Evolutionary conservation across 345 rosid genomes (phyloP).

Genomic region (Linum trigynum): DNA sequence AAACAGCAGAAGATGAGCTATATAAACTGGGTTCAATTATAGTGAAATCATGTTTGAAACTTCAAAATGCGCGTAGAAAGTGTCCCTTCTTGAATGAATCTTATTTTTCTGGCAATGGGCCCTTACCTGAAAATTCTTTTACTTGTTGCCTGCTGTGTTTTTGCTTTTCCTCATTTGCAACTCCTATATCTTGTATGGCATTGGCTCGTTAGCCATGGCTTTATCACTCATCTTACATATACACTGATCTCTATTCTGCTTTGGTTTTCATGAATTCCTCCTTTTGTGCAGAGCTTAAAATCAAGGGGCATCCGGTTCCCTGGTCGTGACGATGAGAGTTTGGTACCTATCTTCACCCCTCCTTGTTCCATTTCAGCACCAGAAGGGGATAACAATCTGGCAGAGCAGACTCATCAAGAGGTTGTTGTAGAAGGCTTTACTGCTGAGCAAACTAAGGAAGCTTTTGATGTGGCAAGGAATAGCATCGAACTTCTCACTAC

Average conservation of each 20-base stretch:
- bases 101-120: not conserved
- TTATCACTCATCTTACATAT: no score
- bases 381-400: slow-evolving; percentile 41
- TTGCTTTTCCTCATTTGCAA: no score
- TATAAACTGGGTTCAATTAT: no score
- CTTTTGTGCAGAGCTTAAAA: slow-evolving; percentile 52
- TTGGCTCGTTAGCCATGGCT: no score
- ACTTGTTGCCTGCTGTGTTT: not conserved
- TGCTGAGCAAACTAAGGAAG: slow-evolving; percentile 78
- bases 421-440: slow-evolving; percentile 52
- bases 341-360: slow-evolving; percentile 94
- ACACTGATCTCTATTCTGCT: no score
- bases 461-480: slow-evolving; percentile 89
- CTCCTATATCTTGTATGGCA: no score
- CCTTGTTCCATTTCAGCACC: slow-evolving; percentile 58
- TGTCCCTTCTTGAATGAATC: no score
- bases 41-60: not conserved
- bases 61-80: not conserved
- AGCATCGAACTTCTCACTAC: slow-evolving; percentile 75
- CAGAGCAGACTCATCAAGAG: slow-evolving; percentile 45
- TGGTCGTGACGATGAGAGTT: slow-evolving; percentile 86
- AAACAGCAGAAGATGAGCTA: no score
- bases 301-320: slow-evolving; percentile 92
- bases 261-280: slow-evolving; percentile 11
- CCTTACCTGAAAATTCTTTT: not conserved